Evolutionary conservation across 148 eudicot genomes (phyloP), one percentile per base, ranked within the genome.

Genomic region (Vaccinium corymbosum): DNA sequence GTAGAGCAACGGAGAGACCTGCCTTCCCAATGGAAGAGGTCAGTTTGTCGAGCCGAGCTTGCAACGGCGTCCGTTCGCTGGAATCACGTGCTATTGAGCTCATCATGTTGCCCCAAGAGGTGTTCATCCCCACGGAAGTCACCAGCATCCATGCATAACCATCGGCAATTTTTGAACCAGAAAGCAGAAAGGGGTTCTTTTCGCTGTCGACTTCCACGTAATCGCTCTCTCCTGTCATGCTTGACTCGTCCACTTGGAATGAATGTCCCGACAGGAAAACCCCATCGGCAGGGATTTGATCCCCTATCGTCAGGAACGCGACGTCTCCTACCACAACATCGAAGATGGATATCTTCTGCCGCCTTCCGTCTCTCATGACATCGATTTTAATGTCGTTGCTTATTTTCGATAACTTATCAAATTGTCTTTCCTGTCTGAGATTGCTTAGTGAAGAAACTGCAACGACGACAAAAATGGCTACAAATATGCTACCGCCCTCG

Each of bases 201-300:
- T 25, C 22, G 1, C 86, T 61, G 57, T 95, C 86, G 4, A 95
- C 91, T 62, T 92, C 93, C 20, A 93, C 89, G 35, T 90, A 91
- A 27, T 95, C 98, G 79, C 97, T 93, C 84, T 95, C 98, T 20
- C 98, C 98, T 0, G 98, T 95, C 91, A 92, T 93, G 92, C 98
- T 95, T 6, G 98, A 95, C 82, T 93, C 97, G 38, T 95, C 97
- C 32, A 95, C 82, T 62, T 84, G 90, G 74, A 95, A 75, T 11
- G 97, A 93, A 85, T 92, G 92, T 0, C 97, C 97, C 13, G 83
- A 87, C 6, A 95, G 71, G 85, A 93, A 90, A 53, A 95, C 17
- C 22, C 98, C 97, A 11, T 95, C 95, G 0, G 98, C 98, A 1
- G 98, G 93, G 59, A 92, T 88, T 83, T 95, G 98, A 83, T 95